Base-by-base conservation (phyloP, 306 rosid species). In the Astragalus membranaceus region DNA sequence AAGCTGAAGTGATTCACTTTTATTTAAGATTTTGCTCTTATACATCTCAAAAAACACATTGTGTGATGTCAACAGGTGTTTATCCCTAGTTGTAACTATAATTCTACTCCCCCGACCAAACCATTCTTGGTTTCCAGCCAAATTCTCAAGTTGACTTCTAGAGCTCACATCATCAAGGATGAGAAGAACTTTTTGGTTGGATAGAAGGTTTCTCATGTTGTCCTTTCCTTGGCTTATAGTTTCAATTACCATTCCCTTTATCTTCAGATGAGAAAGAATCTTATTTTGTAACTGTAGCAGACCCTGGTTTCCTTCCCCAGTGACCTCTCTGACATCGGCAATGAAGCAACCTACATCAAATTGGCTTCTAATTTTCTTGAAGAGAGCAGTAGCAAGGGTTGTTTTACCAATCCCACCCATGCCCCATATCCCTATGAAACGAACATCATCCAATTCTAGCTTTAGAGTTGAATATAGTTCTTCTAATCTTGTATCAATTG, bases 371-470 rank as follows among this genome's bases (percentile, higher is more conserved):
- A 65, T 54, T 55, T 20, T 43, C 15, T 65, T 42, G 5, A 17
- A 65, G 15, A 75, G 20, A 15, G 29, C 67, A 1, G 8, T 55
- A 3, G 67, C 48, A 32, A 75, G 79, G 44, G 79, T 65, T 35
- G 79, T 75, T 30, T 76, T 76, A 0, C 68, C 68, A 17, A 62
- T 62, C 1, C 68, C 68, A 1, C 68, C 68, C 68, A 62, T 62
- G 8, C 80, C 80, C 70, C 76, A 60, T 59, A 76, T 76, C 4
- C 80, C 80, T n/a, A 69, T 2, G 48, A 68, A 76, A 4, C 15
- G 13, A 54, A 76, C 70, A 59, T 68, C 65, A 0, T 49, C 17
- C 72, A 4, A 61, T 60, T 5, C 53, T 64, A 64, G 4, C 23
- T 64, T 43, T n/a, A 64, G 39, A 43, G n/a, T 43, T 43, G 54